Percentiles rank a stretch among this genome's conserved stretches.
phyloP scores from a whole-genome alignment of 768 basidiomycete species.

The Collybiopsis luxurians region DNA sequence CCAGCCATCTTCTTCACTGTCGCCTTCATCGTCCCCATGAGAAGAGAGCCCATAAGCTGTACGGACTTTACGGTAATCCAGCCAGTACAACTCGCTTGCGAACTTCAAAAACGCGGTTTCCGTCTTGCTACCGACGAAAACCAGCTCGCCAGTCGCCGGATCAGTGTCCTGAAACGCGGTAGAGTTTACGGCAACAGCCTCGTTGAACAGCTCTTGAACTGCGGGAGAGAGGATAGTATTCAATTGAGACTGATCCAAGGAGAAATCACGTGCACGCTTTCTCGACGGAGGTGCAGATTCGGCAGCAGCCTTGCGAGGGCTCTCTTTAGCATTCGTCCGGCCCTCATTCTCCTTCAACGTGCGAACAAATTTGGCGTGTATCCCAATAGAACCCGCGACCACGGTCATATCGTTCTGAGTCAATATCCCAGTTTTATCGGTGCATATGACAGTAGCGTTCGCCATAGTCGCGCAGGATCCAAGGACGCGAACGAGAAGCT shows the following conservation, averaged over 20 bases:
- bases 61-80: conserved; percentile 63
- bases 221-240: conserved; percentile 59
- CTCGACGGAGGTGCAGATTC: conserved; percentile 22
- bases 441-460: conserved; percentile 93
- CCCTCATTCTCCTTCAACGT: conserved; percentile 66
- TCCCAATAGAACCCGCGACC: conserved; percentile 92
- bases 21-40: not conserved
- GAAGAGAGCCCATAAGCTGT: conserved; percentile 31
- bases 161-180: conserved; percentile 90
- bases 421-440: conserved; percentile 95
- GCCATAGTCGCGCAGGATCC: conserved; percentile 99
- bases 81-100: conserved; percentile 79
- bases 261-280: conserved; percentile 71
- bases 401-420: conserved; percentile 96
- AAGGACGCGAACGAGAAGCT: conserved; percentile 91
- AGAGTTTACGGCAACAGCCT: conserved; percentile 86
- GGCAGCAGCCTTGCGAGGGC: conserved; percentile 26
- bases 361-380: conserved; percentile 92
- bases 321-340: conserved; percentile 70
- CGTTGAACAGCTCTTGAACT: conserved; percentile 70
- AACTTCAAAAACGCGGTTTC: conserved; percentile 90
- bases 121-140: conserved; percentile 92
- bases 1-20: conserved; percentile 19
- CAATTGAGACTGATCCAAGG: conserved; percentile 75
- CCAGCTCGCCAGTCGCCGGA: conserved; percentile 50